These are phyloP conservation scores for Cryomyces antarcticus DNA, from an alignment of 495 filamentous ascomycete genomes.

Conservation along the genomic window DNA sequence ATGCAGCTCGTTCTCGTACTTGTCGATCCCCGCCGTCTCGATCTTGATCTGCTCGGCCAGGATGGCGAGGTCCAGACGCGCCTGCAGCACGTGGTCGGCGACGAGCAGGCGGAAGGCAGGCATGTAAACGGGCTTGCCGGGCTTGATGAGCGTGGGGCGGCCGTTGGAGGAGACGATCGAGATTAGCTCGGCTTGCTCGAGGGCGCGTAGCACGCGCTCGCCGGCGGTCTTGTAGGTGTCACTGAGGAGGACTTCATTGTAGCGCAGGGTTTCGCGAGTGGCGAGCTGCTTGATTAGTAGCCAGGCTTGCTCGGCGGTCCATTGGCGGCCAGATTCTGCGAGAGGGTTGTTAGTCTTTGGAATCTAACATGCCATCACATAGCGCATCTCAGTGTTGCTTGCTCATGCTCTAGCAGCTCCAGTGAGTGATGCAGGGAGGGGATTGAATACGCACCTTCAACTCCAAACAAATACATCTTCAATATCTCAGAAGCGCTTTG, in stretches of 20 bases:
- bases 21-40: slow-evolving; percentile 57
- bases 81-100: slow-evolving; percentile 48
- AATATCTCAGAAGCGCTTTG: slow-evolving; percentile 76
- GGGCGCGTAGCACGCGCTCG: slow-evolving; percentile 52
- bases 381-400: no score
- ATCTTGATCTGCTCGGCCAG: slow-evolving; percentile 43
- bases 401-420: no score
- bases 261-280: slow-evolving; percentile 37
- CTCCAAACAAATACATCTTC: slow-evolving; percentile 70
- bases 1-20: slow-evolving; percentile 69
- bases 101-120: slow-evolving; percentile 57
- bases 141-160: slow-evolving; percentile 52
- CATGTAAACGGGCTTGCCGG: slow-evolving; percentile 73
- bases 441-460: slow-evolving; percentile 10
- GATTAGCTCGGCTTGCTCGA: slow-evolving; percentile 80
- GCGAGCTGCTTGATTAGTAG: slow-evolving; percentile 59
- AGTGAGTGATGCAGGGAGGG: no score
- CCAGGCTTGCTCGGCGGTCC: slow-evolving; percentile 79
- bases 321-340: slow-evolving; percentile 23
- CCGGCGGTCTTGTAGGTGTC: slow-evolving; percentile 49
- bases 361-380: no score
- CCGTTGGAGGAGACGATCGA: slow-evolving; percentile 50
- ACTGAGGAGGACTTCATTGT: slow-evolving; percentile 63
- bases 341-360: no score
- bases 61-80: slow-evolving; percentile 54